A percentile compares a stretch with the other conserved stretches of the same genome.
Conservation (phyloP, 345 rosid genomes). For the Salix suchowensis region DNA sequence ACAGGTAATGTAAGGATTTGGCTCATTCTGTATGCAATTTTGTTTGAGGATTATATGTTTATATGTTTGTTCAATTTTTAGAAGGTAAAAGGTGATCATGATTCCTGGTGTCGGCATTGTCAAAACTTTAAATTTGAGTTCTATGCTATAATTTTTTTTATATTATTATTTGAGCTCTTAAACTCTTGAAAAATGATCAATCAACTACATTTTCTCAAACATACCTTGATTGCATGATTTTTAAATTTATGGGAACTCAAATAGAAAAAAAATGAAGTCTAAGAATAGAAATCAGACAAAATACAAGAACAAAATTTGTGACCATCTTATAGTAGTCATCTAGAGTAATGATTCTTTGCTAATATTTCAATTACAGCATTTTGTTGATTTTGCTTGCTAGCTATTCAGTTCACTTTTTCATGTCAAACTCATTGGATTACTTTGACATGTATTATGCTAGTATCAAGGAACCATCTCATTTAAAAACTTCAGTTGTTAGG, state of each 20-base stretch:
- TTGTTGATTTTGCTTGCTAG: background rate
- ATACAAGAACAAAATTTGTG: background rate
- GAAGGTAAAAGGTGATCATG: background rate
- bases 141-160: background rate
- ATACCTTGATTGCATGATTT: background rate
- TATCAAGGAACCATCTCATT: too few species aligned
- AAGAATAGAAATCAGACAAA: background rate
- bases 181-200: background rate
- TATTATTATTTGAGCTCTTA: background rate
- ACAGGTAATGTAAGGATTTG: conserved; percentile 42
- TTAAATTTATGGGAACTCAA: background rate
- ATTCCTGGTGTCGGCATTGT: background rate
- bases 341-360: background rate
- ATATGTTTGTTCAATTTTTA: background rate
- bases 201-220: background rate
- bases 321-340: background rate
- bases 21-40: background rate
- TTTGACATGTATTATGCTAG: background rate
- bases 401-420: background rate
- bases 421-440: background rate
- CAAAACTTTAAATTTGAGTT: background rate
- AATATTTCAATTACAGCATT: background rate
- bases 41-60: background rate
- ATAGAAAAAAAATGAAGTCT: background rate
- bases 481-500: too few species aligned